Percentiles rank a stretch among this genome's conserved stretches.
These are phyloP conservation scores for Smittium culicis DNA, from an alignment of 371 early-diverging fungal genomes.

Conservation along the genomic window DNA sequence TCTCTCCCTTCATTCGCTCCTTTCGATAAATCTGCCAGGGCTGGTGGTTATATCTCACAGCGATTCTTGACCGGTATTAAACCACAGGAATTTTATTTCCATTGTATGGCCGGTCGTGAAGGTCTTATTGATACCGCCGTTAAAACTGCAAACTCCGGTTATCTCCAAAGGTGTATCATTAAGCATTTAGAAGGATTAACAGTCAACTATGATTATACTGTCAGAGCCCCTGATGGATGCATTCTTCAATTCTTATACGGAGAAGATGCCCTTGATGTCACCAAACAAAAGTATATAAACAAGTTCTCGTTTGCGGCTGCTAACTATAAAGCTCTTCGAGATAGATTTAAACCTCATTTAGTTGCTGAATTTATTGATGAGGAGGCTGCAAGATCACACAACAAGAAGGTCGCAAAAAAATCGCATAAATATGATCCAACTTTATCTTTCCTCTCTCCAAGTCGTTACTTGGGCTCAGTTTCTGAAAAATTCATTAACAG, in stretches of 20 bases:
- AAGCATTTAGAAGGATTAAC: slow-evolving; percentile 97
- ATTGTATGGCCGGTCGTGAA: slow-evolving; percentile 99
- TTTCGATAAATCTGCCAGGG: slow-evolving; percentile 75
- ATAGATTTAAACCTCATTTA: slow-evolving; percentile 62
- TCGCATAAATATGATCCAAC: slow-evolving; percentile 62
- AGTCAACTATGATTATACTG: slow-evolving; percentile 96
- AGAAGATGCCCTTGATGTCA: slow-evolving; percentile 97
- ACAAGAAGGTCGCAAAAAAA: slow-evolving; percentile 62
- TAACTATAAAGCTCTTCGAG: slow-evolving; percentile 69
- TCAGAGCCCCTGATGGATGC: slow-evolving; percentile 88
- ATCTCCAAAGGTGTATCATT: slow-evolving; percentile 98
- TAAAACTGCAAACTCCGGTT: slow-evolving; percentile 99
- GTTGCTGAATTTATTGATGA: slow-evolving; percentile 59
- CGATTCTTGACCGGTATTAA: slow-evolving; percentile 99
- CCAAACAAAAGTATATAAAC: slow-evolving; percentile 79
- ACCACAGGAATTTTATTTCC: slow-evolving; percentile 84
- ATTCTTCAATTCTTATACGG: slow-evolving; percentile 98
- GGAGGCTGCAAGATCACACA: slow-evolving; percentile 58
- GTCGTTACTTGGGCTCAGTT: slow-evolving; percentile 74
- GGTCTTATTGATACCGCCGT: slow-evolving; percentile 99
- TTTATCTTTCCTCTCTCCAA: slow-evolving; percentile 62
- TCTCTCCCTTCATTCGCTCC: slow-evolving; percentile 92
- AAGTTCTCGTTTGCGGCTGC: slow-evolving; percentile 87
- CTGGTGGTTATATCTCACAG: slow-evolving; percentile 96
- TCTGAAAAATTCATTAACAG: slow-evolving; percentile 67